Evolutionary conservation across 495 filamentous ascomycete genomes (phyloP), one percentile per base, ranked within the genome.

Genomic region (Penicillium chermesinum): DNA sequence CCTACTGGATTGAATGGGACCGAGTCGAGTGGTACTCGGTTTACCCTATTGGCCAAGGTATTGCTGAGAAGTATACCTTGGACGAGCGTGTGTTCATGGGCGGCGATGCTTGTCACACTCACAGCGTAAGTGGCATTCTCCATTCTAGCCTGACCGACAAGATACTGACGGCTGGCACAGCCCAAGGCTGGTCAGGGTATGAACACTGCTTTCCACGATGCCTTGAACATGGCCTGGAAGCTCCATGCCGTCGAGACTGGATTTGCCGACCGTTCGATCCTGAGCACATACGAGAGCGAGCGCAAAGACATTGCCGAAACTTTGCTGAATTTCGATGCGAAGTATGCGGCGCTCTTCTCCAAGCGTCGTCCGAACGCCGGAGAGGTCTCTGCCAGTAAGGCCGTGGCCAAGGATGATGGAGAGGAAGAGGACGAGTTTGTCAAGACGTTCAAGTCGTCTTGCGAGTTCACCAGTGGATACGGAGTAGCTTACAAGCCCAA

Each of bases 191-290:
- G 80, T 21, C 81, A 84, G 63, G 72, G 69, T 43, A 71, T 80
- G 76, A 71, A 72, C 60, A 72, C 71, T 48, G 65, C 68, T 48
- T 73, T 75, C 64, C 74, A 77, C 60, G 75, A 82, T 53, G 69
- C 72, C 6, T 62, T 78, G 55, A 91, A 93, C 62, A 79, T 90
- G 52, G 87, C 87, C 20, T 91, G 87, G 87, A 91, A 93, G 71
- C 69, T 93, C 16, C 85, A 82, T 16, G 66, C 76, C 20, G 80
- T 91, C 2, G 74, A 89, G 35, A 71, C 65, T 35, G 82, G 83
- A 13, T 70, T 76, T 21, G 81, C 84, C 15, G 56, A 72, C n/a
- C 79, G 77, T 17, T 74, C 73, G 15, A 69, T 85, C 12, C 70
- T 91, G 21, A 69, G 78, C 54, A 87, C 86, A 8, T 93, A 91